Percentiles rank a stretch among this genome's conserved stretches.
These are phyloP conservation scores for Marchantia polymorpha DNA, from an alignment of 225 moss, liverwort and hornwort genomes.

Conservation along the genomic window DNA sequence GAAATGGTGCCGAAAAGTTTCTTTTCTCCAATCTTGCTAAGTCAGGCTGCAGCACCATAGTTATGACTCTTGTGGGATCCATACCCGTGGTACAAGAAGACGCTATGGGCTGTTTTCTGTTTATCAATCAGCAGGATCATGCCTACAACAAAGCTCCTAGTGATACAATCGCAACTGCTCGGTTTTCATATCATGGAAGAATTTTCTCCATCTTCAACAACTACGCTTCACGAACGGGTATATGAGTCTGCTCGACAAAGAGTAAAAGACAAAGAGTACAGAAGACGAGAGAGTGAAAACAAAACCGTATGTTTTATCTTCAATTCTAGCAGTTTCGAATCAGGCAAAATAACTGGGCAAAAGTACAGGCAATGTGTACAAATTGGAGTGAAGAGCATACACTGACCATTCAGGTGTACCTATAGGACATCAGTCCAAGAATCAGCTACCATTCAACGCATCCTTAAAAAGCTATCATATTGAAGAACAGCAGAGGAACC, in stretches of 20 bases:
- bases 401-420: slow-evolving; percentile 91
- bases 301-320: slow-evolving; percentile 37
- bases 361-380: slow-evolving; percentile 94
- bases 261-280: too few species aligned
- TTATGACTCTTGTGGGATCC: too few species aligned
- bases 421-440: slow-evolving; percentile 11
- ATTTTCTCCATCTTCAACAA: slow-evolving; percentile 16
- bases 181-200: neutral
- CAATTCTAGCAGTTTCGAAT: slow-evolving; percentile 80
- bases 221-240: neutral
- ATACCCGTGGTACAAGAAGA: neutral
- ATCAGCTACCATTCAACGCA: too few species aligned
- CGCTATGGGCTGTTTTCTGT: slow-evolving; percentile 10
- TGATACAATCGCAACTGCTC: neutral
- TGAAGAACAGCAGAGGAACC: too few species aligned
- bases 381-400: slow-evolving; percentile 95
- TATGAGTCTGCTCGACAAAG: neutral
- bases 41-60: slow-evolving; percentile 17
- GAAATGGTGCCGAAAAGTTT: slow-evolving; percentile 15
- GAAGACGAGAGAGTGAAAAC: too few species aligned
- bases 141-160: slow-evolving; percentile 23
- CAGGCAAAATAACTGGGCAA: slow-evolving; percentile 81
- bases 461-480: too few species aligned
- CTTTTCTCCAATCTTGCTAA: slow-evolving; percentile 21
- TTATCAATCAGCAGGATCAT: slow-evolving; percentile 7